These are phyloP conservation scores for Fistulinella prunicolor DNA, from an alignment of 768 basidiomycete species.

Conservation along the genomic window DNA sequence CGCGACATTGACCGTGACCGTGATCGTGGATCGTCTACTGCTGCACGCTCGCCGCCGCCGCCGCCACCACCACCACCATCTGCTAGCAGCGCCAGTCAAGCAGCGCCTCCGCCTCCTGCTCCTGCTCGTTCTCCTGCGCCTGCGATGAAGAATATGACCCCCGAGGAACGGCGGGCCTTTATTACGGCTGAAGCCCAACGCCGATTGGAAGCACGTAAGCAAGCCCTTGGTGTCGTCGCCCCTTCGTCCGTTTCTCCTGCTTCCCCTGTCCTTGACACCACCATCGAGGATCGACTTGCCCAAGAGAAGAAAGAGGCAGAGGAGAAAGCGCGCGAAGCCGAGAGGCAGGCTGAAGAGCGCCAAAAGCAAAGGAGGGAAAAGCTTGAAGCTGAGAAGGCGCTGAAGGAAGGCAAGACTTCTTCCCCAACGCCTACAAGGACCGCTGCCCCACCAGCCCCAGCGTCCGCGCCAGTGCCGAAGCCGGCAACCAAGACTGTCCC, in stretches of 20 bases:
- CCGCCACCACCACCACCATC: conserved; percentile 45
- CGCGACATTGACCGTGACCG: conserved; percentile 31
- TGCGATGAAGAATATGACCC: conserved; percentile 72
- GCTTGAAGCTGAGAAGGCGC: conserved; percentile 69
- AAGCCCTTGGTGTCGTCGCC: conserved; percentile 72
- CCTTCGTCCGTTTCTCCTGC: conserved; percentile 33
- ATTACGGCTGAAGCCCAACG: conserved; percentile 77
- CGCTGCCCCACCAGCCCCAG: conserved; percentile 40
- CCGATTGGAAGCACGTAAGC: conserved; percentile 81
- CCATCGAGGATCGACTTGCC: conserved; percentile 80
- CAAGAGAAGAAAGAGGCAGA: conserved; percentile 91
- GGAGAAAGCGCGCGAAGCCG: conserved; percentile 74
- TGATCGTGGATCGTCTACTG: conserved; percentile 35
- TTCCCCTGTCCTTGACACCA: conserved; percentile 62
- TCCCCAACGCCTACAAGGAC: conserved; percentile 44
- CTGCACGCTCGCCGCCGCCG: conserved; percentile 44
- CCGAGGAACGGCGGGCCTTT: conserved; percentile 77
- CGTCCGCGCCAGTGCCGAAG: conserved; percentile 34
- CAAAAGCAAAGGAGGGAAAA: conserved; percentile 70
- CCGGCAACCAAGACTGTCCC: conserved; percentile 31
- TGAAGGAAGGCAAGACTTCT: conserved; percentile 46
- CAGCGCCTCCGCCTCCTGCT: conserved; percentile 51
- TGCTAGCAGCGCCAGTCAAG: conserved; percentile 34
- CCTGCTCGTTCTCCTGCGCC: conserved; percentile 58
- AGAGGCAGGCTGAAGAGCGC: conserved; percentile 77